Percentiles rank a stretch among this genome's conserved stretches.
phyloP scores from a whole-genome alignment of 495 filamentous ascomycete genomes.

The Lentithecium fluviatile region DNA sequence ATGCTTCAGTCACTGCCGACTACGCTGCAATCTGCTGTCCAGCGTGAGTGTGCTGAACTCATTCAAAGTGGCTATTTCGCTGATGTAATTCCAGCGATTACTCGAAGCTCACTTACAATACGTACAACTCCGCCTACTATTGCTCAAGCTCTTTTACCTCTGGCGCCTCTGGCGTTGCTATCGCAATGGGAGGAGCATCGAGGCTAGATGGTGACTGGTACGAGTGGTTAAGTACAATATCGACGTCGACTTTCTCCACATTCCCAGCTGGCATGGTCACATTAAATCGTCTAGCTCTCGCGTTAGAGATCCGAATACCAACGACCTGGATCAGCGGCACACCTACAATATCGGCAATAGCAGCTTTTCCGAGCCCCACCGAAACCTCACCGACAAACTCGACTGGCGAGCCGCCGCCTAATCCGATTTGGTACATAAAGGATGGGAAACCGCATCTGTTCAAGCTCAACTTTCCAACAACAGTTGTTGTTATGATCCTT shows the following conservation, averaged over 20 bases:
- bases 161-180: neutral
- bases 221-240: neutral
- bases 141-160: neutral
- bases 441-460: constrained; percentile 9
- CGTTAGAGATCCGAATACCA: neutral
- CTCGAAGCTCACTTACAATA: neutral
- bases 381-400: neutral
- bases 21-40: constrained; percentile 1
- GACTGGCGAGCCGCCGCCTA: neutral
- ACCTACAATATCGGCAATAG: neutral
- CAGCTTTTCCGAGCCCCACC: neutral
- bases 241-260: neutral
- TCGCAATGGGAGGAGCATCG: neutral
- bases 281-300: neutral
- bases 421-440: neutral
- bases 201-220: neutral
- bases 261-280: neutral
- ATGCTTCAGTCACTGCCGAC: neutral
- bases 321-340: neutral
- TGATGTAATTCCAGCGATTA: neutral
- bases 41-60: neutral
- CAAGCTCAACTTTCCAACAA: neutral
- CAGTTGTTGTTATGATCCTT: neutral
- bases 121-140: neutral
- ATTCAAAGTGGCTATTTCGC: neutral